These are phyloP conservation scores for Fusarium pseudograminearum DNA, from an alignment of 2,329 filamentous ascomycete genomes.

Conservation along the genomic window DNA sequence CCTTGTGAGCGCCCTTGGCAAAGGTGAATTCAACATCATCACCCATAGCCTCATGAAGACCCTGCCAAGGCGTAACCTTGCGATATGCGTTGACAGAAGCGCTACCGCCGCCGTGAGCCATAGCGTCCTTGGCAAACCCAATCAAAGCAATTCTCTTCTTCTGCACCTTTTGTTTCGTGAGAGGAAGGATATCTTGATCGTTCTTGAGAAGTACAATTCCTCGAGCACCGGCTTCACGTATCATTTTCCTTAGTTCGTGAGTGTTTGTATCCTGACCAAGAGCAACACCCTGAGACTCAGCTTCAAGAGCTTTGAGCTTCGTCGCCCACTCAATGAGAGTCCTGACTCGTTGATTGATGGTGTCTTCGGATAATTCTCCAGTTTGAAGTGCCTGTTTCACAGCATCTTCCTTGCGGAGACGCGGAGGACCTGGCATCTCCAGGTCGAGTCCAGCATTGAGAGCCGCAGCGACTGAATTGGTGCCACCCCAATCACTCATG, in stretches of 20 bases:
- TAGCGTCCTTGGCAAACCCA: constrained; percentile 50
- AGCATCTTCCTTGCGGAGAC: constrained; percentile 41
- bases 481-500: constrained; percentile 62
- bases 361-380: constrained; percentile 38
- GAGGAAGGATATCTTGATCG: constrained; percentile 65
- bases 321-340: constrained; percentile 49
- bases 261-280: constrained; percentile 28
- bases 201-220: constrained; percentile 75
- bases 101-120: constrained; percentile 51
- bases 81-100: constrained; percentile 51
- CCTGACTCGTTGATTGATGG: constrained; percentile 48
- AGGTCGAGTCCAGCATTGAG: constrained; percentile 50
- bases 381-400: constrained; percentile 43
- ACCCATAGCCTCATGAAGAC: constrained; percentile 41
- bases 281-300: constrained; percentile 8
- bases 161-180: constrained; percentile 48
- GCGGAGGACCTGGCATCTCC: constrained; percentile 55
- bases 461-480: constrained; percentile 51
- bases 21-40: constrained; percentile 41
- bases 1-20: constrained; percentile 42
- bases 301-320: constrained; percentile 41
- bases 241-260: constrained; percentile 44
- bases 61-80: constrained; percentile 50
- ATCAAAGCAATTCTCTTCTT: constrained; percentile 49
- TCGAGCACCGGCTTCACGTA: constrained; percentile 52